phyloP scores from a whole-genome alignment of 2,329 filamentous ascomycete species.

The Talaromyces piceae region DNA sequence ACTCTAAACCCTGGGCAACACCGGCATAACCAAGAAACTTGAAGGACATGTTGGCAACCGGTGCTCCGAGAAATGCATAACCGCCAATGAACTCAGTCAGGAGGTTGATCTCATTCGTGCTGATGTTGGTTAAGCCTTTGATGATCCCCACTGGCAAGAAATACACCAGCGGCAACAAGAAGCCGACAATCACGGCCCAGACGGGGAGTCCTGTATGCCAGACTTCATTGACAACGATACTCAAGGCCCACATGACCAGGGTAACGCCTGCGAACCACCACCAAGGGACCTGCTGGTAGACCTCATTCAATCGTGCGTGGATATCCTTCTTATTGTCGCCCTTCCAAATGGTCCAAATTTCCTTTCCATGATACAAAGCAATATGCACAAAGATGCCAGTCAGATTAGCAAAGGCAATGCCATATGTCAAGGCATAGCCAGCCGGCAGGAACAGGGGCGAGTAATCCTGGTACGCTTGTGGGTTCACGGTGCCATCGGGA shows the following conservation, averaged over 20 bases:
- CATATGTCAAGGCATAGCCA: slow-evolving; percentile 50
- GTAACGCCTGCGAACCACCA: slow-evolving; percentile 41
- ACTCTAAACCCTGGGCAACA: slow-evolving; percentile 54
- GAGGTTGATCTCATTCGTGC: slow-evolving; percentile 42
- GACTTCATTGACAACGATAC: slow-evolving; percentile 32
- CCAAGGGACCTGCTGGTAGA: slow-evolving; percentile 36
- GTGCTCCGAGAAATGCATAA: slow-evolving; percentile 40
- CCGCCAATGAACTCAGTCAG: slow-evolving; percentile 44
- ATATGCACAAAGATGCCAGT: slow-evolving; percentile 45
- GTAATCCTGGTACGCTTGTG: slow-evolving; percentile 54
- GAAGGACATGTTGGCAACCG: slow-evolving; percentile 54
- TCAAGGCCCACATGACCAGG: slow-evolving; percentile 29
- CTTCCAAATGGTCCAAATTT: slow-evolving; percentile 29
- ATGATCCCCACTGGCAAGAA: slow-evolving; percentile 44
- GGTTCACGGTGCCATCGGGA: slow-evolving; percentile 49
- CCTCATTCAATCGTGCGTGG: slow-evolving; percentile 37
- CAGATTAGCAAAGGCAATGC: slow-evolving; percentile 60
- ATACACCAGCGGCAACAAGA: slow-evolving; percentile 39
- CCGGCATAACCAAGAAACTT: slow-evolving; percentile 65
- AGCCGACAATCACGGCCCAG: slow-evolving; percentile 40
- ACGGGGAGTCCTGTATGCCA: slow-evolving; percentile 41
- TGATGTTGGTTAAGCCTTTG: slow-evolving; percentile 43
- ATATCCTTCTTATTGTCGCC: slow-evolving; percentile 31
- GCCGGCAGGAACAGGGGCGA: slow-evolving; percentile 59
- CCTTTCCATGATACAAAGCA: slow-evolving; percentile 30